Evolutionary conservation across 495 filamentous ascomycete genomes (phyloP).

Genomic region (Tuber aestivum): DNA sequence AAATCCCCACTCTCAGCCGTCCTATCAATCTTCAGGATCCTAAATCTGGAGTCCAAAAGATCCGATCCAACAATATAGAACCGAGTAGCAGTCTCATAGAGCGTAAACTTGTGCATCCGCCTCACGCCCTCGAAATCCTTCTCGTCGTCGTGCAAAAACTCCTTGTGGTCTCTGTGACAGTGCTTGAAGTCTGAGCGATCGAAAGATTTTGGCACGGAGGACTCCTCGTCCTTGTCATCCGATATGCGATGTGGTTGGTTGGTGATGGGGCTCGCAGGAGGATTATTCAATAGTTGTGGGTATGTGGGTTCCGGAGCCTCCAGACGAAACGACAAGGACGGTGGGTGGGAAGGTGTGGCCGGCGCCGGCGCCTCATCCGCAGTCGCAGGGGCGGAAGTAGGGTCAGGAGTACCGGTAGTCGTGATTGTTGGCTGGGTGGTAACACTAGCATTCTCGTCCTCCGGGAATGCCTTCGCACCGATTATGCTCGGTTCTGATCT

Average conservation of each 20-base stretch:
- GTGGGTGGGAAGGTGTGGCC: conserved; percentile 42
- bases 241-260: conserved; percentile 46
- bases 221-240: conserved; percentile 59
- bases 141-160: conserved; percentile 48
- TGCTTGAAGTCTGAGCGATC: conserved; percentile 54
- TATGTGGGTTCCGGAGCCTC: conserved; percentile 33
- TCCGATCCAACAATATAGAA: conserved; percentile 94
- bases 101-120: conserved; percentile 89
- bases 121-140: conserved; percentile 55
- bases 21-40: conserved; percentile 90
- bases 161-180: conserved; percentile 47
- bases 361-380: conserved; percentile 46
- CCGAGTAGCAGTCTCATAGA: conserved; percentile 87
- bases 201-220: conserved; percentile 58
- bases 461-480: background rate
- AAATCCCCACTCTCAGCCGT: conserved; percentile 75
- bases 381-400: conserved; percentile 40
- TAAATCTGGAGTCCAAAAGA: conserved; percentile 75
- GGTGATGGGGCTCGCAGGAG: conserved; percentile 41
- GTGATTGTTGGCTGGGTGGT: conserved; percentile 7
- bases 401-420: background rate
- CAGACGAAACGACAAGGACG: conserved; percentile 29
- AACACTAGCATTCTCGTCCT: background rate
- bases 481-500: background rate
- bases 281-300: conserved; percentile 45